A percentile compares a stretch with the other conserved stretches of the same genome.
These are phyloP conservation scores for Lichtheimia corymbifera DNA, from an alignment of 371 early-diverging fungal genomes.

Conservation along the genomic window DNA sequence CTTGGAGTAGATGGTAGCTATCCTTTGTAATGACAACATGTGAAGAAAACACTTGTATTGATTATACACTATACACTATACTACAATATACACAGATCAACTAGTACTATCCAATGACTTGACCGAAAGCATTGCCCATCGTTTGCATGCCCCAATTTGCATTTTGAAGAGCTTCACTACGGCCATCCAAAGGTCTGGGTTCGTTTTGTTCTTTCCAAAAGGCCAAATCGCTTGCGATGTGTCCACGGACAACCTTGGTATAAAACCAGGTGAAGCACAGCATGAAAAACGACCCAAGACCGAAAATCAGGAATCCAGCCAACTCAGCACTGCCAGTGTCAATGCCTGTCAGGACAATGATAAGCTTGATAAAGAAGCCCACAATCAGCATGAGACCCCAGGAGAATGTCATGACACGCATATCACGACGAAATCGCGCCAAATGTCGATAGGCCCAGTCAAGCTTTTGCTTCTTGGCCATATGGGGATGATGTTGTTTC, in stretches of 20 bases:
- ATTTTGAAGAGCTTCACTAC: conserved; percentile 30
- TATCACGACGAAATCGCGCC: conserved; percentile 43
- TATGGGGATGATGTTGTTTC: not conserved
- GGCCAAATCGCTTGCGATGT: conserved; percentile 23
- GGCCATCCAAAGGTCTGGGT: conserved; percentile 12
- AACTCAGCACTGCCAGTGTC: conserved; percentile 25
- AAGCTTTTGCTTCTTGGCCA: conserved; percentile 24
- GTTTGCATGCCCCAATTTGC: conserved; percentile 33
- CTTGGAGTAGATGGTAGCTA: not conserved
- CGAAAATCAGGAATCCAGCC: conserved; percentile 37
- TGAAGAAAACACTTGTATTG: not conserved
- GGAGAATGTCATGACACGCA: conserved; percentile 45
- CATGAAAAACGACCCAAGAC: conserved; percentile 32
- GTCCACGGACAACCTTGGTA: conserved; percentile 31
- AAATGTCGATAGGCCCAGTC: conserved; percentile 32
- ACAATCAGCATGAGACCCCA: conserved; percentile 42
- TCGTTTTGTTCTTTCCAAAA: conserved; percentile 32
- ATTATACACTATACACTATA: not conserved
- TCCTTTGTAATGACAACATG: not conserved
- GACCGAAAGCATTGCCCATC: conserved; percentile 32
- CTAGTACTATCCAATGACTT: conserved; percentile 25
- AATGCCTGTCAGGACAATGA: conserved; percentile 33
- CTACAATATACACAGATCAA: not conserved
- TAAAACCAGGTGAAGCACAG: conserved; percentile 46
- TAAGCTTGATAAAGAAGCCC: conserved; percentile 40